Base-by-base conservation (phyloP, 2,329 filamentous ascomycete genomes). In the Verticillium alfalfae region DNA sequence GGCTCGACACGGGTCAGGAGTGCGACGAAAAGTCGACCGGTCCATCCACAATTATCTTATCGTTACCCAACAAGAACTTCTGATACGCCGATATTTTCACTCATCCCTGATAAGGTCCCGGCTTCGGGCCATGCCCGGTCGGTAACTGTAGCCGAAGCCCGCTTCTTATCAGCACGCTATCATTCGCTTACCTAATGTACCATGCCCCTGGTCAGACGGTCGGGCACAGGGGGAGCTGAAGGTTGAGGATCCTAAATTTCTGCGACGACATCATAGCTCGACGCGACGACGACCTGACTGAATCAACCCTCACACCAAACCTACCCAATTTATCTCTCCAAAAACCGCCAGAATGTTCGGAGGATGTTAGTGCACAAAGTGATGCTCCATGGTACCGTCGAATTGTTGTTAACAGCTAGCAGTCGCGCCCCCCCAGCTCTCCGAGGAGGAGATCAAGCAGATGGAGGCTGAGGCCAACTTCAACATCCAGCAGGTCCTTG, bases 341-440 rank as follows among this genome's bases (percentile, higher is more conserved):
- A 18, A 54, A 37, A n/a, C 45, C 49, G 39, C 45, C 74, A 83
- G 75, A 18, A 88, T 88, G 85, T 88, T 88, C 69, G 85, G 84
- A 80, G 85, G 83, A 79, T 81, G 84, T 86, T 75, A 62, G 82
- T 77, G 12, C 12, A 31, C 26, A 31, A 4, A 31, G 0, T 31
- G 18, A 10, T 3, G 15, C n/a, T 16, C 26, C 10, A 37, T 6
- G 9, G 15, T 8, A 18, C 12, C n/a, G 22, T 12, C 10, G 36
- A 39, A 57, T 8, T 18, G 9, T 15, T 31, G 12, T n/a, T 39
- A 16, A 41, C n/a, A 55, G 22, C 13, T 37, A 57, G 38, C 71
- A 89, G 86, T 86, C 80, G 86, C 82, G 67, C 83, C 90, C 77
- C 88, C 89, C 73, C 87, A 87, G 74, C 83, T 87, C 70, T 86